Conservation (phyloP, 1,139 yeast genomes). For the Taiozyma sp. region DNA sequence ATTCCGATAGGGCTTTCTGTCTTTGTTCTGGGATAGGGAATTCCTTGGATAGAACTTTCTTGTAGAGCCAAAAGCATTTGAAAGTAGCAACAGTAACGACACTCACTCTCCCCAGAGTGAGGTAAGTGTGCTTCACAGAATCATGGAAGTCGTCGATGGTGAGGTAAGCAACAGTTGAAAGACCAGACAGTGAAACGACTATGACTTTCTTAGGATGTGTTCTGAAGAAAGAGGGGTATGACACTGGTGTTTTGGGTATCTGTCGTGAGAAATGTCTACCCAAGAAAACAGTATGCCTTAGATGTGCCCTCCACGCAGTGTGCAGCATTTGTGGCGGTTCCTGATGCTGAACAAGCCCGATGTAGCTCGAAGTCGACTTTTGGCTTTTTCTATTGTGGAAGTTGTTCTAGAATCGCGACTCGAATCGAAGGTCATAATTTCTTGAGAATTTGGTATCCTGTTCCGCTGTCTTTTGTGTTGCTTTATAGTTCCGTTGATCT, state of each 20-base stretch:
- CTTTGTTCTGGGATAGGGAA: conserved; percentile 47
- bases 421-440: too few relatives aligned
- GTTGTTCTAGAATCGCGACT: too few relatives aligned
- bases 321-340: background rate
- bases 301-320: background rate
- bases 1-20: conserved; percentile 45
- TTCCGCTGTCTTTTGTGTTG: too few relatives aligned
- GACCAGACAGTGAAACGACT: conserved; percentile 1
- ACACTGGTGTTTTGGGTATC: background rate
- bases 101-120: conserved; percentile 50
- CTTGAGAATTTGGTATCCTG: too few relatives aligned
- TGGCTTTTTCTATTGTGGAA: background rate
- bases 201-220: background rate
- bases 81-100: conserved; percentile 61
- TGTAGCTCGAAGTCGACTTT: background rate
- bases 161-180: conserved; percentile 24
- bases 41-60: conserved; percentile 44
- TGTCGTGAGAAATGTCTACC: background rate
- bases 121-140: conserved; percentile 26
- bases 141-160: conserved; percentile 35
- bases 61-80: conserved; percentile 60
- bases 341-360: background rate
- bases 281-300: background rate
- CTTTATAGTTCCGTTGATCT: too few relatives aligned
- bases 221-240: background rate